Evolutionary conservation across 1,284 basidiomycete species (phyloP), one percentile per base, ranked within the genome.

Genomic region (Boletus hoseneyae): DNA sequence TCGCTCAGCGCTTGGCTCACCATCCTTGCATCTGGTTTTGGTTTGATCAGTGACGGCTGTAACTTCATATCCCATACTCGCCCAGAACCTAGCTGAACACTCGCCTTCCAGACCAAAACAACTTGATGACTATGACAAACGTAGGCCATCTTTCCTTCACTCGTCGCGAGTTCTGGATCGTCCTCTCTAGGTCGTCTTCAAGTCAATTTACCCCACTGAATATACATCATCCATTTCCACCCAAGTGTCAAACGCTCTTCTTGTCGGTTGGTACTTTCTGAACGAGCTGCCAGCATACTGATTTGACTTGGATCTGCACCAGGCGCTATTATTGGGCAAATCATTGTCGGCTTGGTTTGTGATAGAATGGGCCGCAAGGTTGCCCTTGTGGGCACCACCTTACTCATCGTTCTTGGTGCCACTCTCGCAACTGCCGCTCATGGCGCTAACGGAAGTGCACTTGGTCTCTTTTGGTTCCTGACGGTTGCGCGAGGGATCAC

Each of bases 391-490:
- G 63, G 76, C 29, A 88, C 89, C 4, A 91, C 88, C 0, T 58
- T 80, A 29, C 63, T 87, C 29, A 88, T 91, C 53, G 81, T 87
- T 42, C 48, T 89, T 32, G 89, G 89, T 29, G 82, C 83, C 15
- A 85, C 77, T 27, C 74, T 91, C 33, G 80, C 78, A 8, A 89
- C 88, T 2, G 87, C 83, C 5, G 83, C 89, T 12, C 78, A 83
- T 57, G 87, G 83, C 3, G 75, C 77, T 1, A 67, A 80, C 39
- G 81, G 80, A 43, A 83, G 75, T 53, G 69, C 72, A 46, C 58
- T 72, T 59, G 85, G 83, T 23, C 70, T 90, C 40, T 86, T 90
- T 61, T 91, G 88, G 88, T 87, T 85, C 67, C 70, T 90, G 55
- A 87, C 86, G 0, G 69, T 90, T 53, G 83, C 86, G 12, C 73